Conservation (phyloP, 139 green algal genomes). For the Coccomyxa sp. region DNA sequence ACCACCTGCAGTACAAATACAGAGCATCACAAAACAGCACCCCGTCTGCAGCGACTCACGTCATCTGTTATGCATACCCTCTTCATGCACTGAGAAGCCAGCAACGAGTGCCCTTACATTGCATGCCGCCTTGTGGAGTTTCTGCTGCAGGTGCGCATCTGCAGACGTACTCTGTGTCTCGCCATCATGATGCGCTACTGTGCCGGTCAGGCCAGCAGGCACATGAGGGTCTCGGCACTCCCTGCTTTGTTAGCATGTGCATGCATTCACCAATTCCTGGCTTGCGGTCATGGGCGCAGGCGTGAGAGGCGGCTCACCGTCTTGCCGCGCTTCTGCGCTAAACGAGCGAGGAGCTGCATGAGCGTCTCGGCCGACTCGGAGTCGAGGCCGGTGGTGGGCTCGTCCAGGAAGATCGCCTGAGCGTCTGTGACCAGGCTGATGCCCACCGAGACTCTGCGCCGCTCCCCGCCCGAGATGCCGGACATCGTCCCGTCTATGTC, state of each 20-base stretch:
- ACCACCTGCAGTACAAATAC: conserved; percentile 23
- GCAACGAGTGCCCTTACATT: background rate
- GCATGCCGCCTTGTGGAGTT: background rate
- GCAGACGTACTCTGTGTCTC: too few species aligned
- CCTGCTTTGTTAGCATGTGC: too few species aligned
- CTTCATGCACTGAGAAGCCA: too few species aligned
- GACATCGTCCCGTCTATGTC: conserved; percentile 56
- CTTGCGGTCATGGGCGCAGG: background rate
- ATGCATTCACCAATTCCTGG: too few species aligned
- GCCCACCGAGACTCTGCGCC: conserved; percentile 56
- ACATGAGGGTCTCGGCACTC: too few species aligned
- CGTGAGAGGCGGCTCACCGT: conserved; percentile 1
- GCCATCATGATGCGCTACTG: too few species aligned
- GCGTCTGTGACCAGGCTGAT: conserved; percentile 71
- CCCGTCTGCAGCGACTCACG: background rate
- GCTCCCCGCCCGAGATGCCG: conserved; percentile 69
- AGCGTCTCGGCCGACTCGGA: conserved; percentile 63
- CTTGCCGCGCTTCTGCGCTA: conserved; percentile 46
- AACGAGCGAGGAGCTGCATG: conserved; percentile 34
- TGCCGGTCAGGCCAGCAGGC: too few species aligned
- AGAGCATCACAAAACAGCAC: background rate
- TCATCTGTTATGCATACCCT: background rate
- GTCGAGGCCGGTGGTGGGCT: conserved; percentile 71
- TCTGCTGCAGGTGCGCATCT: background rate
- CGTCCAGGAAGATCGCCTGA: conserved; percentile 64